Percentiles rank a stretch among this genome's conserved stretches.
Evolutionary conservation across 208 protist species (phyloP).

Genomic region (Crithidia sp.): DNA sequence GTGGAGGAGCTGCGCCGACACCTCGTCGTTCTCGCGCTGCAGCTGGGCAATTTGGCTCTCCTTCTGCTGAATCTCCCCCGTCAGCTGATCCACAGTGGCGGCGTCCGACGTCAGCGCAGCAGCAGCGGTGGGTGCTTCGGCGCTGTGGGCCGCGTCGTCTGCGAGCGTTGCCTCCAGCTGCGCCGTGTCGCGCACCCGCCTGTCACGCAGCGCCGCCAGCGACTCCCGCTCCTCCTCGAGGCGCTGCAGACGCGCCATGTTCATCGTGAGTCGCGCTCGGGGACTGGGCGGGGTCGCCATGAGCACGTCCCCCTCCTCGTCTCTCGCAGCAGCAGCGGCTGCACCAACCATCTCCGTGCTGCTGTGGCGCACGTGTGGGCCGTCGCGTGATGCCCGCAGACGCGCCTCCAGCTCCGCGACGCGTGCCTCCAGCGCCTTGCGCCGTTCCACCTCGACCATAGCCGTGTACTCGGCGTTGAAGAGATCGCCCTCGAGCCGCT

Average conservation of each 20-base stretch:
- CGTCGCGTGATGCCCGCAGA: not conserved
- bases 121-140: not conserved
- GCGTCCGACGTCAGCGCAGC: slow-evolving; percentile 4
- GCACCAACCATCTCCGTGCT: not conserved
- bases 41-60: slow-evolving; percentile 34
- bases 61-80: slow-evolving; percentile 33
- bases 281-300: not conserved
- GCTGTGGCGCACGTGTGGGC: not conserved
- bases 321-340: not conserved
- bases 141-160: not conserved
- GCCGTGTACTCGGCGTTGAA: slow-evolving; percentile 84
- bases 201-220: slow-evolving; percentile 27
- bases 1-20: slow-evolving; percentile 34
- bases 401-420: slow-evolving; percentile 42
- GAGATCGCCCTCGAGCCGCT: slow-evolving; percentile 81
- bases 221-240: slow-evolving; percentile 42
- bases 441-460: slow-evolving; percentile 82
- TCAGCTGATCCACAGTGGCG: slow-evolving; percentile 23
- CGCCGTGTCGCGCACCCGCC: slow-evolving; percentile 24
- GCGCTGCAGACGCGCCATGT: slow-evolving; percentile 23
- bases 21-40: slow-evolving; percentile 47
- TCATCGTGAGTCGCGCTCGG: slow-evolving; percentile 9
- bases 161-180: slow-evolving; percentile 18
- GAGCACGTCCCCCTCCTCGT: not conserved
- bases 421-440: slow-evolving; percentile 63